Evolutionary conservation across 2,329 filamentous ascomycete genomes (phyloP), one percentile per base, ranked within the genome.

Genomic region (Colletotrichum sp.): DNA sequence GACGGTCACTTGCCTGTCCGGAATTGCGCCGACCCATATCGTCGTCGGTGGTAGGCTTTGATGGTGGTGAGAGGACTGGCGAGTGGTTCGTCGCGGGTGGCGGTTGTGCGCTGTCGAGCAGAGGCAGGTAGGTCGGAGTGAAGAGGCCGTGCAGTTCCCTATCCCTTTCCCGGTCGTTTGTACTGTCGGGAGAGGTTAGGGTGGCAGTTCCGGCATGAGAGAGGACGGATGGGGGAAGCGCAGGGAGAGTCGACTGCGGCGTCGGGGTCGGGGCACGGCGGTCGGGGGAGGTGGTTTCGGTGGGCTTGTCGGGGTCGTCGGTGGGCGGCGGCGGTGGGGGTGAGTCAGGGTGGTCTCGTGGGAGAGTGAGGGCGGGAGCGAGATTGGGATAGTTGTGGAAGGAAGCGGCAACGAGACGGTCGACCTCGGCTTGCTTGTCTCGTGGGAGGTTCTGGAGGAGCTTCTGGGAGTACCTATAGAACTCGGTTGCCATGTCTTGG

Each of bases 111-210:
- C 86, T 86, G 78, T 92, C 91, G 71, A 93, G 88, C 71, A 93
- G 85, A 60, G 91, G 91, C 71, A 94, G 87, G 80, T 90, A 93
- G 77, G 85, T 89, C 32, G 91, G 92, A 44, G 89, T 93, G 80
- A 93, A 93, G 75, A 93, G 83, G 76, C 91, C 91, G 77, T 89
- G 88, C 78, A 93, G 89, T 78, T 93, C 91, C 80, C 85, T 84
- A 78, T 93, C 91, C 75, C 90, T 88, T 74, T 90, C 89, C 83
- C 89, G 89, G 67, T 77, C 77, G 77, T 79, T 69, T 68, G 52
- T 72, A 19, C 78, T 76, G 71, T 78, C 73, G 52, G 78, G 52
- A 57, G 72, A 74, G 72, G 57, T 71, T 63, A 71, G 63, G 61
- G 61, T 59, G 63, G 63, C 65, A 70, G 69, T 75, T 19, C 61